A percentile compares a stretch with the other conserved stretches of the same genome.
phyloP scores from a whole-genome alignment of 106 monocot genomes.

The Platanthera zijinensis region DNA sequence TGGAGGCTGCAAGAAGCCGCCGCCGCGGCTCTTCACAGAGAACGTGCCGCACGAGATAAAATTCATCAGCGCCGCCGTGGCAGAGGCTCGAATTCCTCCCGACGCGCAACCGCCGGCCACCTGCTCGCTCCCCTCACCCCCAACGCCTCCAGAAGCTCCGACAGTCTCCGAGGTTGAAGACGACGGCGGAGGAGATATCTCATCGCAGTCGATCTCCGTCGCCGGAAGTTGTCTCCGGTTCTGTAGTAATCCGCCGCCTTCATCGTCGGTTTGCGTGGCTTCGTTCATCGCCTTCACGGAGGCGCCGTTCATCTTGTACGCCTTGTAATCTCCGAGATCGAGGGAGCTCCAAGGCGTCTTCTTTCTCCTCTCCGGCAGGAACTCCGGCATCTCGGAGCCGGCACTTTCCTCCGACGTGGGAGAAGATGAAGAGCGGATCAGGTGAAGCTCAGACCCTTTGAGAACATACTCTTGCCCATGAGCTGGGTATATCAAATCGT shows the following conservation, averaged over 20 bases:
- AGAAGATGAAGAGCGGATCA: background rate
- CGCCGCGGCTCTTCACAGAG: background rate
- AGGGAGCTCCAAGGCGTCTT: conserved; percentile 33
- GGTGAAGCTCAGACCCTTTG: conserved; percentile 76
- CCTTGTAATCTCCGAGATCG: conserved; percentile 70
- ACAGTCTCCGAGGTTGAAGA: conserved; percentile 65
- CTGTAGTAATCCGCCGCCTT: background rate
- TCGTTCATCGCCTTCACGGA: conserved; percentile 41
- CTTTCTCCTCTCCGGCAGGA: conserved; percentile 16
- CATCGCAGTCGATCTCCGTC: conserved; percentile 46
- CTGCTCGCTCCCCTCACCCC: background rate
- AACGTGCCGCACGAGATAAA: conserved; percentile 75
- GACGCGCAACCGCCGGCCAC: conserved; percentile 12
- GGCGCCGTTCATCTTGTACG: conserved; percentile 46
- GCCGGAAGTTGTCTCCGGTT: conserved; percentile 15
- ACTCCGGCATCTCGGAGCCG: conserved; percentile 9
- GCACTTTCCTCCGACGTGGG: conserved; percentile 12
- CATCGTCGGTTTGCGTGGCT: conserved; percentile 76
- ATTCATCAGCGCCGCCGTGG: conserved; percentile 72
- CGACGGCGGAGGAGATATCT: conserved; percentile 79
- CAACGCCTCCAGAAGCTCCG: conserved; percentile 43
- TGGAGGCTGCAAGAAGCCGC: conserved; percentile 10
- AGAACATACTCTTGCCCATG: conserved; percentile 84
- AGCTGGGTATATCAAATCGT: conserved; percentile 72
- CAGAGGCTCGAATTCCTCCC: conserved; percentile 40